Conservation (phyloP, 257 asterid genomes). For the Lantana camara region DNA sequence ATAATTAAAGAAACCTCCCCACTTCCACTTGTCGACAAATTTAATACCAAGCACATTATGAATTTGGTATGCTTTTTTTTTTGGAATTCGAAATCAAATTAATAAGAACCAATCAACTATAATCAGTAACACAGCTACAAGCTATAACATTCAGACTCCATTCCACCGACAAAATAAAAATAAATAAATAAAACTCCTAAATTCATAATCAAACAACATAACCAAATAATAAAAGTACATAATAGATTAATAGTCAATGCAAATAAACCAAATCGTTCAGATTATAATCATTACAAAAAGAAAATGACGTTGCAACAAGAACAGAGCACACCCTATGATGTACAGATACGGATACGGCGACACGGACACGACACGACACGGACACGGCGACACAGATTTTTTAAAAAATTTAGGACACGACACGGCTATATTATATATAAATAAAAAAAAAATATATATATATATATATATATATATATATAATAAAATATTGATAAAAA, state of each 20-base stretch:
- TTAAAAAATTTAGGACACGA: too few species aligned
- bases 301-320: slow-evolving; percentile 80
- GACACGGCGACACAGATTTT: too few species aligned
- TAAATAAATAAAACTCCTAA: background rate
- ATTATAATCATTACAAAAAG: slow-evolving; percentile 52
- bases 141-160: too few species aligned
- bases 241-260: background rate
- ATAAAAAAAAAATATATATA: too few species aligned
- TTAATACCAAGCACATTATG: background rate
- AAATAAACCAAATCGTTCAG: background rate
- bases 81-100: background rate
- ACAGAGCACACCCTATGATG: slow-evolving; percentile 90
- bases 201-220: background rate
- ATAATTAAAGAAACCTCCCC: too few species aligned
- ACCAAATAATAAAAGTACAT: slow-evolving; percentile 4
- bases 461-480: too few species aligned
- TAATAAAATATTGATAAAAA: too few species aligned
- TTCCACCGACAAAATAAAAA: too few species aligned
- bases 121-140: background rate
- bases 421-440: too few species aligned
- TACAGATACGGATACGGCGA: too few species aligned
- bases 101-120: background rate
- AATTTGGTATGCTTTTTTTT: slow-evolving; percentile 16
- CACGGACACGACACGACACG: too few species aligned
- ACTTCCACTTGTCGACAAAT: too few species aligned